These are phyloP conservation scores for Phytophthora constricta DNA, from an alignment of 352 stramenopile genomes.

Conservation along the genomic window DNA sequence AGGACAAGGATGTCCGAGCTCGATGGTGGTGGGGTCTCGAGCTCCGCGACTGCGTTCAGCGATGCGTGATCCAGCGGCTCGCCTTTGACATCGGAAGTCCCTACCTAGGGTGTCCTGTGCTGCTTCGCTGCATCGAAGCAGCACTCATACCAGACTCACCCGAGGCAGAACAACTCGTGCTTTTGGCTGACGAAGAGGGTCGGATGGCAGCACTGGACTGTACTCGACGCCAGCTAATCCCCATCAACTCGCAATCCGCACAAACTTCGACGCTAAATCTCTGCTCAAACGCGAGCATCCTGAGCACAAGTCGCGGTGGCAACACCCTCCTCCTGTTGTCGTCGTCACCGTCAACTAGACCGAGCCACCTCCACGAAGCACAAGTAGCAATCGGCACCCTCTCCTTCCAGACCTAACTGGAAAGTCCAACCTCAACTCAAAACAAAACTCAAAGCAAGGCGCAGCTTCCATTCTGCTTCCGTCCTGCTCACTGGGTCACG, in stretches of 20 bases:
- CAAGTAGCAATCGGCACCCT: constrained; percentile 24
- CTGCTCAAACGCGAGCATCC: background rate
- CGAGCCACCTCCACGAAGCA: background rate
- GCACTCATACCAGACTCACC: constrained; percentile 3
- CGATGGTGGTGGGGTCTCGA: constrained; percentile 39
- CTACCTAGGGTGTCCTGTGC: background rate
- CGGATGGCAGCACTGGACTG: constrained; percentile 39
- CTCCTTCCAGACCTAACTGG: constrained; percentile 14
- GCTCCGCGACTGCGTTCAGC: constrained; percentile 47
- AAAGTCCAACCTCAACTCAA: background rate
- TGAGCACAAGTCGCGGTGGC: background rate
- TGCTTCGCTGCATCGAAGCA: constrained; percentile 9
- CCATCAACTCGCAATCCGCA: constrained; percentile 19
- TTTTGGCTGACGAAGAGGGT: constrained; percentile 33
- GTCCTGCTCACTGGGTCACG: background rate
- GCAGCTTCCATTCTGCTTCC: background rate
- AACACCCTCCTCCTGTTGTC: constrained; percentile 16
- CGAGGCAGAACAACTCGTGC: constrained; percentile 16
- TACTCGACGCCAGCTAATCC: constrained; percentile 9
- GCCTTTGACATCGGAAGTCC: constrained; percentile 18
- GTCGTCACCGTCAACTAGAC: background rate
- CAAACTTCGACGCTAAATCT: constrained; percentile 15
- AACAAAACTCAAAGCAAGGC: background rate
- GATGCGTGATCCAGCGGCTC: constrained; percentile 33
- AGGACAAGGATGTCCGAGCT: background rate